phyloP scores from a whole-genome alignment of 352 stramenopile species.

The Phytophthora sansomeana region DNA sequence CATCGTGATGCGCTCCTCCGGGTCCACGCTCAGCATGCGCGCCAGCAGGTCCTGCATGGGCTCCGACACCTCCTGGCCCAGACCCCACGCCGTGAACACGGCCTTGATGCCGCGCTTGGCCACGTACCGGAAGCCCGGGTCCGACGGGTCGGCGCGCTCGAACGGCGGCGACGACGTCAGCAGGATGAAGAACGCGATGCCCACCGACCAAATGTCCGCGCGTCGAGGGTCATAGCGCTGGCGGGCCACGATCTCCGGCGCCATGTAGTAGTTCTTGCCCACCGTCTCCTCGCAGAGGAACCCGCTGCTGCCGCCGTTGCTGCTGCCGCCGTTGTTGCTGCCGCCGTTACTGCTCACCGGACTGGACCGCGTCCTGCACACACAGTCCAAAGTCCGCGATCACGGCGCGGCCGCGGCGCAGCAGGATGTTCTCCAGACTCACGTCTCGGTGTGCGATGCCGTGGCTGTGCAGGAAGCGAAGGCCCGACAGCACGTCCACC shows the following conservation, averaged over 20 bases:
- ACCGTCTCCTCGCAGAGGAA: slow-evolving; percentile 66
- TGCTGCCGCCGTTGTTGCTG: too few relatives aligned
- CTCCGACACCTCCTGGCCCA: slow-evolving; percentile 52
- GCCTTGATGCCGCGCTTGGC: slow-evolving; percentile 73
- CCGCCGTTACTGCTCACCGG: slow-evolving; percentile 36
- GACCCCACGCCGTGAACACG: slow-evolving; percentile 75
- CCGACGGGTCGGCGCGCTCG: slow-evolving; percentile 83
- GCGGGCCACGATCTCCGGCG: slow-evolving; percentile 91
- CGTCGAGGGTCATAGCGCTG: slow-evolving; percentile 92
- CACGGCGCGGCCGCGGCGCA: slow-evolving; percentile 66
- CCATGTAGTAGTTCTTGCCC: slow-evolving; percentile 98
- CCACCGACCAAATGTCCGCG: slow-evolving; percentile 94
- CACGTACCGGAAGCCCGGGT: slow-evolving; percentile 91
- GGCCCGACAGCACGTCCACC: too few relatives aligned
- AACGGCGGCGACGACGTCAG: slow-evolving; percentile 94
- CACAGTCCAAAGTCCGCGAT: slow-evolving; percentile 81
- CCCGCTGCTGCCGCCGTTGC: too few relatives aligned
- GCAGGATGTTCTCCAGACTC: slow-evolving; percentile 97
- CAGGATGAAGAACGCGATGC: slow-evolving; percentile 95
- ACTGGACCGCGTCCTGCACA: slow-evolving; percentile 46
- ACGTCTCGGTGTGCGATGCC: too few relatives aligned
- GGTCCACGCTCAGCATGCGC: too few relatives aligned
- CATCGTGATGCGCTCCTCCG: too few relatives aligned
- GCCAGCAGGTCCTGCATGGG: slow-evolving; percentile 78
- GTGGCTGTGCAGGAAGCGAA: too few relatives aligned